Percentiles rank a stretch among this genome's conserved stretches.
Evolutionary conservation across 768 basidiomycete genomes (phyloP).

Genomic region (Galerina marginata): DNA sequence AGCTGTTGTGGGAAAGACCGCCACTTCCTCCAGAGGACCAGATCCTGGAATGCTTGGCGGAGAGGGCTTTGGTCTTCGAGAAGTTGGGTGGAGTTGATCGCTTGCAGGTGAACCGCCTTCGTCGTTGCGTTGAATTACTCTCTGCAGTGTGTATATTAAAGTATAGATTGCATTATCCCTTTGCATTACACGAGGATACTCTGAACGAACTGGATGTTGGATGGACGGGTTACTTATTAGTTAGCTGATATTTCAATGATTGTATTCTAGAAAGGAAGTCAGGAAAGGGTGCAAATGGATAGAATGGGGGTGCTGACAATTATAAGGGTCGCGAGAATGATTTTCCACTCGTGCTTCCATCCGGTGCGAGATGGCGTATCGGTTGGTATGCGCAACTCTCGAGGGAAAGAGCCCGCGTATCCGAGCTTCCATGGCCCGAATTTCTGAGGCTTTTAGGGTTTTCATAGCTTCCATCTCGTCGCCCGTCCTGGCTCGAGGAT

Average conservation of each 20-base stretch:
- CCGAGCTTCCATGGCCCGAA: conserved; percentile 75
- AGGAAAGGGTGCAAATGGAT: background rate
- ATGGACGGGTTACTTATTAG: too few species aligned
- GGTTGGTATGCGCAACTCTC: conserved; percentile 84
- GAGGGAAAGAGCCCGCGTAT: conserved; percentile 86
- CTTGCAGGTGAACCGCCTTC: conserved; percentile 6
- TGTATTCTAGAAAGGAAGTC: too few species aligned
- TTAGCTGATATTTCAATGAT: too few species aligned
- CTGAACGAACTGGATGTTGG: too few species aligned
- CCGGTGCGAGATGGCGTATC: conserved; percentile 83
- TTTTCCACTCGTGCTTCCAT: conserved; percentile 89
- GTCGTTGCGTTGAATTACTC: conserved; percentile 26
- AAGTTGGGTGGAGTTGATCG: conserved; percentile 43
- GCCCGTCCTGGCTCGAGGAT: conserved; percentile 66
- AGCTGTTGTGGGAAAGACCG: conserved; percentile 78
- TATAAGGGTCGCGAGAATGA: conserved; percentile 61
- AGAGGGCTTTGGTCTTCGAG: conserved; percentile 38
- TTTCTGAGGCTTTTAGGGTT: conserved; percentile 66
- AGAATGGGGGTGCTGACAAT: conserved; percentile 17
- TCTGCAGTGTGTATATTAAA: conserved; percentile 26
- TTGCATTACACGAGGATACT: conserved; percentile 1
- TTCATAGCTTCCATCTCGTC: conserved; percentile 66
- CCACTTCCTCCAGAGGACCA: conserved; percentile 43
- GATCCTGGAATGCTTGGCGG: conserved; percentile 40
- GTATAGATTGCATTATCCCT: conserved; percentile 13